Conservation (phyloP, 805 yeast species). For the Yarrowia yakushimensis region DNA sequence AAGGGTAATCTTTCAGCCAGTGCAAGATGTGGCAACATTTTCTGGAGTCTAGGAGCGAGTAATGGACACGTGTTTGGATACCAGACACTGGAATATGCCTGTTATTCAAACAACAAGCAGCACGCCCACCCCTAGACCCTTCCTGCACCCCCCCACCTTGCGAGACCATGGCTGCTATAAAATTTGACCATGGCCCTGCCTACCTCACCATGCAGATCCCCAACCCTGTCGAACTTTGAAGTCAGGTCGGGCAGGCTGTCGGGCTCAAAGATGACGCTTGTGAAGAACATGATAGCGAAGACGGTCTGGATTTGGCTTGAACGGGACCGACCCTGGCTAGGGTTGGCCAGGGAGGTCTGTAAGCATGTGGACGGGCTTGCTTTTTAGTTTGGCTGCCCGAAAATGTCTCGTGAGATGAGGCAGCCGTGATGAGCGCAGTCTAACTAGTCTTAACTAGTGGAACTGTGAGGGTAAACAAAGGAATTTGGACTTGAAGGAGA, state of each 20-base stretch:
- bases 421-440: neutral
- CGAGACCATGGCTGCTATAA: neutral
- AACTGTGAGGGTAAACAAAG: neutral
- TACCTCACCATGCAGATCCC: neutral
- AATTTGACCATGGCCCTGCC: neutral
- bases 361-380: too few relatives aligned
- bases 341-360: too few relatives aligned
- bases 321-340: neutral
- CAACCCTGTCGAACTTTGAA: constrained; percentile 10
- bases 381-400: too few relatives aligned
- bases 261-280: neutral
- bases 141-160: too few relatives aligned
- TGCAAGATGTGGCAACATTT: neutral
- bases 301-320: neutral
- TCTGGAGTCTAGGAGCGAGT: too few relatives aligned
- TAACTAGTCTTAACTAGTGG: neutral
- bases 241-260: constrained; percentile 6
- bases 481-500: too few relatives aligned
- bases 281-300: neutral
- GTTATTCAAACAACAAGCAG: too few relatives aligned
- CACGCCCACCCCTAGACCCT: too few relatives aligned
- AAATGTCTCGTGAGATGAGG: neutral
- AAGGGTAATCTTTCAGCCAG: neutral
- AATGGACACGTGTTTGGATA: too few relatives aligned
- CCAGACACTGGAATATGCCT: too few relatives aligned